A percentile compares a stretch with the other conserved stretches of the same genome.
Conservation (phyloP, 2,329 filamentous ascomycete genomes). For the Knufia petricola region DNA sequence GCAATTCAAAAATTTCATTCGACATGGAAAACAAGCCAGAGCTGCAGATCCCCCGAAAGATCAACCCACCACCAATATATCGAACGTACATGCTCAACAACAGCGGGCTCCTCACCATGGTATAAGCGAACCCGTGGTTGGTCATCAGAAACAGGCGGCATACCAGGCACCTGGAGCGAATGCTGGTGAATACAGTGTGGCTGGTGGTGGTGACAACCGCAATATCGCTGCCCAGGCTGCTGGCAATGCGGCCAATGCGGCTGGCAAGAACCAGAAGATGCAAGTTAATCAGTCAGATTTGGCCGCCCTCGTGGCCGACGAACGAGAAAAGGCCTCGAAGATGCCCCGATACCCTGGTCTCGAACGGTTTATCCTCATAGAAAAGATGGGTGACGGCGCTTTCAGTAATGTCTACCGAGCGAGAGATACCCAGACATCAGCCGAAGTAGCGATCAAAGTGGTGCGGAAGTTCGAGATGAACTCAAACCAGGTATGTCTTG, state of each 20-base stretch:
- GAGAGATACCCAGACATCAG: conserved; percentile 57
- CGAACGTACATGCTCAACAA: conserved; percentile 55
- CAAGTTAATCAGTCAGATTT: conserved; percentile 43
- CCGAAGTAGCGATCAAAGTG: conserved; percentile 91
- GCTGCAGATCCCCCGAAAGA: conserved; percentile 49
- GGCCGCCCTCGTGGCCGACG: conserved; percentile 80
- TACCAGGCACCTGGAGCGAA: conserved; percentile 31
- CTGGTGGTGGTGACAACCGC: conserved; percentile 48
- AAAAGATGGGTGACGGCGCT: conserved; percentile 98
- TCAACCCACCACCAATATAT: conserved; percentile 54
- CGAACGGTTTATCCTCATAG: conserved; percentile 73
- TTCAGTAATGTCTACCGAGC: conserved; percentile 98
- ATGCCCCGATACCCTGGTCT: conserved; percentile 78
- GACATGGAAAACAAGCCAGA: conserved; percentile 92
- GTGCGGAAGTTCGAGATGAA: conserved; percentile 99
- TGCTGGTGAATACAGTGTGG: conserved; percentile 53
- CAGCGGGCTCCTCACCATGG: conserved; percentile 42
- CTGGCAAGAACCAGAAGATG: conserved; percentile 52
- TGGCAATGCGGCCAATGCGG: conserved; percentile 54
- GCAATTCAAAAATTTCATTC: conserved; percentile 86
- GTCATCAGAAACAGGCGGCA: conserved; percentile 41
- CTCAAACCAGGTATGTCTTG: conserved; percentile 77
- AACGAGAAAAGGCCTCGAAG: conserved; percentile 75
- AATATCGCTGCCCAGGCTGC: conserved; percentile 61
- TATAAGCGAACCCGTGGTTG: conserved; percentile 52